A percentile compares a stretch with the other conserved stretches of the same genome.
Conservation (phyloP, 176 grass and related monocot genomes). For the Carex pumila region DNA sequence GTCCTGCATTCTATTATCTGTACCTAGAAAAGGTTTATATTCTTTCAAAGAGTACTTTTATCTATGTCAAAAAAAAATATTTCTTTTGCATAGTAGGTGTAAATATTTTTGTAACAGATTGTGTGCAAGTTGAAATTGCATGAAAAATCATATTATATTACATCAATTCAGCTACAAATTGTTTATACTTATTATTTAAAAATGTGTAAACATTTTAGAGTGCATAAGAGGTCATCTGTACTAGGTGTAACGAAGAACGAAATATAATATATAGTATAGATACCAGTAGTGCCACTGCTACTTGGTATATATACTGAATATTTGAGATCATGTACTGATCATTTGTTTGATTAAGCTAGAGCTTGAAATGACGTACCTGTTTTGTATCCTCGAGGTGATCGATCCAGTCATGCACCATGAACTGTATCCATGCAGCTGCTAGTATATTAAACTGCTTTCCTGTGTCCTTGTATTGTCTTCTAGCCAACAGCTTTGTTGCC, state of each 20-base stretch:
- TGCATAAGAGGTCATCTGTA: background rate
- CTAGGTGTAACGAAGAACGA: background rate
- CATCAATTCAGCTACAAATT: too few relatives aligned
- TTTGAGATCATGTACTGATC: background rate
- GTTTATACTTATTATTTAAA: too few relatives aligned
- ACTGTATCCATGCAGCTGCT: constrained; percentile 56
- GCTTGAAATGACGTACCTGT: constrained; percentile 24
- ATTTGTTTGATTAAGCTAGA: background rate
- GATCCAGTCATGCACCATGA: constrained; percentile 72
- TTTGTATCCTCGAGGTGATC: constrained; percentile 51
- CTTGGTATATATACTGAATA: background rate
- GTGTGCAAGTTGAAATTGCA: too few relatives aligned
- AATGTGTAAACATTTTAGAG: too few relatives aligned
- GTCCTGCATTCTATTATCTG: too few relatives aligned
- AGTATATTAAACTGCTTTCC: constrained; percentile 56
- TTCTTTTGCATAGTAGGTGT: too few relatives aligned
- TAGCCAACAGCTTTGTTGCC: constrained; percentile 36
- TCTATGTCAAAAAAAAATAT: too few relatives aligned
- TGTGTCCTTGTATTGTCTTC: constrained; percentile 41
- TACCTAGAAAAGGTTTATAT: too few relatives aligned
- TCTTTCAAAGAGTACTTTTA: too few relatives aligned
- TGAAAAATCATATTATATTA: too few relatives aligned
- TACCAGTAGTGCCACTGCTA: background rate
- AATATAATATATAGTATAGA: background rate
- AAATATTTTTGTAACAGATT: too few relatives aligned